Evolutionary conservation across 805 yeast species (phyloP).

Genomic region (Debaryomyces tyrocola): DNA sequence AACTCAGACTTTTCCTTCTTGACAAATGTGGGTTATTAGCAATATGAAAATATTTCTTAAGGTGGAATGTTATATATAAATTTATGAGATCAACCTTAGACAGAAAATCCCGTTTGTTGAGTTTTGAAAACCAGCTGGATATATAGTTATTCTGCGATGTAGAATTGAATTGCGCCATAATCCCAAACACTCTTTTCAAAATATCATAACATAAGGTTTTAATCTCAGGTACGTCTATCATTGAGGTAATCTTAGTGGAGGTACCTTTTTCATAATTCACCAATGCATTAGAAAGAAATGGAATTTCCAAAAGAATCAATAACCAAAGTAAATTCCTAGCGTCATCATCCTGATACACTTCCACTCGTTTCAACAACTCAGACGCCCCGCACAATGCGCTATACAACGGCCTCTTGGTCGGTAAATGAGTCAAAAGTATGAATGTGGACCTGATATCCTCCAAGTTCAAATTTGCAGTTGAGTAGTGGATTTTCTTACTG

Average conservation of each 20-base stretch:
- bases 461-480: slow-evolving; percentile 51
- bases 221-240: slow-evolving; percentile 51
- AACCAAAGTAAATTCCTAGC: slow-evolving; percentile 56
- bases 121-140: slow-evolving; percentile 55
- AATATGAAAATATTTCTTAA: slow-evolving; percentile 52
- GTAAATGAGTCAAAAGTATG: slow-evolving; percentile 46
- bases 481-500: slow-evolving; percentile 35
- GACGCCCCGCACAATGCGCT: slow-evolving; percentile 53
- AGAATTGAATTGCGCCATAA: slow-evolving; percentile 52
- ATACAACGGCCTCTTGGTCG: slow-evolving; percentile 61
- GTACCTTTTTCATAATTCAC: slow-evolving; percentile 27
- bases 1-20: slow-evolving; percentile 6
- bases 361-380: slow-evolving; percentile 48
- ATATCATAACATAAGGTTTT: slow-evolving; percentile 65
- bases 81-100: slow-evolving; percentile 67
- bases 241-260: slow-evolving; percentile 13
- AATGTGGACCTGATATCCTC: slow-evolving; percentile 49
- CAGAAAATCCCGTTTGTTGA: slow-evolving; percentile 43
- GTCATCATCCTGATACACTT: slow-evolving; percentile 38
- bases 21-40: slow-evolving; percentile 26
- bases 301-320: slow-evolving; percentile 67
- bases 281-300: slow-evolving; percentile 52
- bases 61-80: slow-evolving; percentile 74
- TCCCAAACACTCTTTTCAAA: slow-evolving; percentile 66
- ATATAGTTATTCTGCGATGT: slow-evolving; percentile 40